phyloP scores from a whole-genome alignment of 192 early-diverging fungal species.

The Backusella westeae region DNA sequence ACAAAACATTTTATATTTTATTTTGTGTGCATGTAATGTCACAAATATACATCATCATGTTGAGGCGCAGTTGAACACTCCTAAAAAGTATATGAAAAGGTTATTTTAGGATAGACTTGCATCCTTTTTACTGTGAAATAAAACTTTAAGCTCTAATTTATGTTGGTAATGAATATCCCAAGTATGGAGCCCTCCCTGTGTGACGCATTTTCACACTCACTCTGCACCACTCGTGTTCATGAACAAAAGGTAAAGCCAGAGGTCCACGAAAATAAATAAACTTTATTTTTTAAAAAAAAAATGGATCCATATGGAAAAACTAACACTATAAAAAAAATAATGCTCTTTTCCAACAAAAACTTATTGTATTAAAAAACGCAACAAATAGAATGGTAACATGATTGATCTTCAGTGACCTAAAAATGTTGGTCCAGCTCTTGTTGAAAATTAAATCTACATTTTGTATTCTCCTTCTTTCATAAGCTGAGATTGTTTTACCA shows the following conservation, averaged over 20 bases:
- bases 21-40: not conserved
- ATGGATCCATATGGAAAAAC: not conserved
- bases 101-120: not conserved
- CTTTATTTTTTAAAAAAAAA: not conserved
- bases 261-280: not conserved
- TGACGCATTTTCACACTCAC: not conserved
- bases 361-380: not conserved
- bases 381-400: not conserved
- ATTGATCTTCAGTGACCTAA: not conserved
- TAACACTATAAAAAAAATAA: not conserved
- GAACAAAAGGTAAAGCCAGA: not conserved
- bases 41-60: not conserved
- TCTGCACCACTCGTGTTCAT: not conserved
- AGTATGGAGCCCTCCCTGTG: not conserved
- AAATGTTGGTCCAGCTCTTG: not conserved
- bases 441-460: not conserved
- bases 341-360: not conserved
- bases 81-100: not conserved
- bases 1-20: not conserved
- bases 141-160: not conserved
- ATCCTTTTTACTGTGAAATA: not conserved
- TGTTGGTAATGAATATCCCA: not conserved
- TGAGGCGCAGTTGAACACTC: not conserved
- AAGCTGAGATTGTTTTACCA: not conserved
- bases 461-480: not conserved